phyloP scores from a whole-genome alignment of 1,139 yeast genomes.

The Candida glucosophila region DNA sequence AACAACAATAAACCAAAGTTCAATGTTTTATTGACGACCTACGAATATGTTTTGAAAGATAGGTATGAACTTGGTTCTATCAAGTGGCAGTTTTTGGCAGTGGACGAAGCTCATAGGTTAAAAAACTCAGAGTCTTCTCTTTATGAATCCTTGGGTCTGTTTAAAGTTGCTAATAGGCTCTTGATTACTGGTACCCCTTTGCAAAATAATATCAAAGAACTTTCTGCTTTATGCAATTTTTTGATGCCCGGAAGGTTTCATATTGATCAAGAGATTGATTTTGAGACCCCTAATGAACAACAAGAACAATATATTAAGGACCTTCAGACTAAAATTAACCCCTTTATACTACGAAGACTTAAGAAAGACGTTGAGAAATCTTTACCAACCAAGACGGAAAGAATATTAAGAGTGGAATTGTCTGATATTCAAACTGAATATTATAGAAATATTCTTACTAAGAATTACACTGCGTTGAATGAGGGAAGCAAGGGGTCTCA shows the following conservation, averaged over 20 bases:
- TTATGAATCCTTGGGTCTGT: conserved; percentile 77
- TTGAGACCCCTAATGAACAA: conserved; percentile 75
- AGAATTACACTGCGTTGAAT: conserved; percentile 83
- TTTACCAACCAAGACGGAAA: conserved; percentile 87
- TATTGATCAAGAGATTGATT: conserved; percentile 92
- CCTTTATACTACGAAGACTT: conserved; percentile 83
- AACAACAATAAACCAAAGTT: conserved; percentile 66
- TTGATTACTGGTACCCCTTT: conserved; percentile 97
- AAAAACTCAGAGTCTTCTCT: conserved; percentile 91
- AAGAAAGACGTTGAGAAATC: conserved; percentile 97
- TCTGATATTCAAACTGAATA: conserved; percentile 94
- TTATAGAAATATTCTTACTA: conserved; percentile 85
- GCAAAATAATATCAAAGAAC: conserved; percentile 90
- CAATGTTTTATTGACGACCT: conserved; percentile 83
- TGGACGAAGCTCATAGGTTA: conserved; percentile 96
- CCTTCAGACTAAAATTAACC: conserved; percentile 76
- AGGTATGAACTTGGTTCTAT: conserved; percentile 68
- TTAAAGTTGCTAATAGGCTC: conserved; percentile 75
- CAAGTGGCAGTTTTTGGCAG: conserved; percentile 95
- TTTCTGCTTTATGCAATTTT: conserved; percentile 91
- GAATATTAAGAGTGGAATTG: conserved; percentile 88
- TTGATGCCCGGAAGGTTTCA: conserved; percentile 89
- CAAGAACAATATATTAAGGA: conserved; percentile 87
- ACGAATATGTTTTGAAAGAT: conserved; percentile 91
- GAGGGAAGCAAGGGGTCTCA: conserved; percentile 78